Conservation (phyloP, 1,284 basidiomycete genomes). For the Heterobasidion occidentale region DNA sequence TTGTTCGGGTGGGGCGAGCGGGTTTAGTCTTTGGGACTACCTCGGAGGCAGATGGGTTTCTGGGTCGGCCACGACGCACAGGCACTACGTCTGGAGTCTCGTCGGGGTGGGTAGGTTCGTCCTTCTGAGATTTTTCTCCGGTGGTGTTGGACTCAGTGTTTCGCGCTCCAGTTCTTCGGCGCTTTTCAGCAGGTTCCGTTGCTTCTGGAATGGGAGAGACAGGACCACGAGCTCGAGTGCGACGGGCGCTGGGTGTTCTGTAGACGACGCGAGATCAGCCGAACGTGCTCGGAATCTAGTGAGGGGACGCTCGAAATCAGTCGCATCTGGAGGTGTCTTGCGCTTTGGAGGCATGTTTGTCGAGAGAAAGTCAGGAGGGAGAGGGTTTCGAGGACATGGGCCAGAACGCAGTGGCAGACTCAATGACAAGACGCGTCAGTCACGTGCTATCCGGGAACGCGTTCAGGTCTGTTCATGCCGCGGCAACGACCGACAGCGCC, state of each 20-base stretch:
- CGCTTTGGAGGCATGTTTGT: slow-evolving; percentile 40
- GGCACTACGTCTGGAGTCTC: background rate
- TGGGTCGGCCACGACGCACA: background rate
- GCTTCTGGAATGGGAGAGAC: background rate
- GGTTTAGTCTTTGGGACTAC: background rate
- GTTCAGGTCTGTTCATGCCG: background rate
- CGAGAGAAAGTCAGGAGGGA: background rate
- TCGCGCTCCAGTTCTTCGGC: background rate
- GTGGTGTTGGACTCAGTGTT: background rate
- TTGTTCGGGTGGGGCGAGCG: background rate
- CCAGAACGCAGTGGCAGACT: no score
- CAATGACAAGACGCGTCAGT: background rate
- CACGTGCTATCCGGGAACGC: background rate
- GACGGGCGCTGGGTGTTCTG: slow-evolving; percentile 11
- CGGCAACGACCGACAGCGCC: background rate
- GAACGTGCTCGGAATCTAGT: background rate
- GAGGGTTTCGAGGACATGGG: no score
- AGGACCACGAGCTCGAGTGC: slow-evolving; percentile 15
- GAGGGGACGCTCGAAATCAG: slow-evolving; percentile 6
- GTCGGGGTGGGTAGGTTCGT: background rate
- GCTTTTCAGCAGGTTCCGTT: background rate
- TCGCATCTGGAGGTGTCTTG: slow-evolving; percentile 24
- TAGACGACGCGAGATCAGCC: background rate
- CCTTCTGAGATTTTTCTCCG: background rate
- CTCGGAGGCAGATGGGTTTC: background rate